phyloP scores from a whole-genome alignment of 2,329 filamentous ascomycete genomes.

The Ambrosiella beaveri region DNA sequence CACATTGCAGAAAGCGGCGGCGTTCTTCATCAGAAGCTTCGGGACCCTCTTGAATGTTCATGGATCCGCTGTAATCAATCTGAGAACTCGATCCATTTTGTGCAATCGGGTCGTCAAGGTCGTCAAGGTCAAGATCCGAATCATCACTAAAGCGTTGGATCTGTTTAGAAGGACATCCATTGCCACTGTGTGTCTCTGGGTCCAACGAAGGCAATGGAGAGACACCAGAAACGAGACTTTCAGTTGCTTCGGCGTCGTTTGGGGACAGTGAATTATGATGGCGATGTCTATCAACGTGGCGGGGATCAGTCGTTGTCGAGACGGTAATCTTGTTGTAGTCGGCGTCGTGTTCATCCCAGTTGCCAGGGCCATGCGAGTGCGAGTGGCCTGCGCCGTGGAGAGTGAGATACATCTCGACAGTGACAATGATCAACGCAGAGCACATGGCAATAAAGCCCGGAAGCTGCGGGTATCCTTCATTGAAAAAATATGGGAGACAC shows the following conservation, averaged over 20 bases:
- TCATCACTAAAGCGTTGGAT: slow-evolving; percentile 17
- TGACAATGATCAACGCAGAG: slow-evolving; percentile 65
- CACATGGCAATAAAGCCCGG: slow-evolving; percentile 69
- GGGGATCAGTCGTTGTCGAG: neutral
- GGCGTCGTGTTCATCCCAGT: slow-evolving; percentile 30
- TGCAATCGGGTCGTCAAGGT: slow-evolving; percentile 27
- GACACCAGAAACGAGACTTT: slow-evolving; percentile 39
- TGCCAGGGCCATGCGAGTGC: slow-evolving; percentile 33
- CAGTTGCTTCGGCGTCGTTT: slow-evolving; percentile 32
- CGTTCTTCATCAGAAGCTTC: slow-evolving; percentile 34
- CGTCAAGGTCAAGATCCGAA: slow-evolving; percentile 43
- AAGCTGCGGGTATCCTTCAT: slow-evolving; percentile 58
- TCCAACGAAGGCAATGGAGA: slow-evolving; percentile 40
- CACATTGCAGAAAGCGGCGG: slow-evolving; percentile 55
- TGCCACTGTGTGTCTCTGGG: slow-evolving; percentile 17
- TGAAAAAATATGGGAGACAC: slow-evolving; percentile 65
- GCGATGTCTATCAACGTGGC: slow-evolving; percentile 19
- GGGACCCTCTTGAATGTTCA: slow-evolving; percentile 11
- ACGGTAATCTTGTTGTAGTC: slow-evolving; percentile 9
- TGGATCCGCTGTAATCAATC: slow-evolving; percentile 15
- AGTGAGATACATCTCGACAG: slow-evolving; percentile 78
- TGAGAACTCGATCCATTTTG: slow-evolving; percentile 15
- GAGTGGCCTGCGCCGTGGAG: slow-evolving; percentile 46
- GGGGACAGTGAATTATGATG: slow-evolving; percentile 33
- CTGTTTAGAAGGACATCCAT: neutral